A percentile compares a stretch with the other conserved stretches of the same genome.
Evolutionary conservation across 768 basidiomycete genomes (phyloP).

Genomic region (Brasilioporus rufonigricans): DNA sequence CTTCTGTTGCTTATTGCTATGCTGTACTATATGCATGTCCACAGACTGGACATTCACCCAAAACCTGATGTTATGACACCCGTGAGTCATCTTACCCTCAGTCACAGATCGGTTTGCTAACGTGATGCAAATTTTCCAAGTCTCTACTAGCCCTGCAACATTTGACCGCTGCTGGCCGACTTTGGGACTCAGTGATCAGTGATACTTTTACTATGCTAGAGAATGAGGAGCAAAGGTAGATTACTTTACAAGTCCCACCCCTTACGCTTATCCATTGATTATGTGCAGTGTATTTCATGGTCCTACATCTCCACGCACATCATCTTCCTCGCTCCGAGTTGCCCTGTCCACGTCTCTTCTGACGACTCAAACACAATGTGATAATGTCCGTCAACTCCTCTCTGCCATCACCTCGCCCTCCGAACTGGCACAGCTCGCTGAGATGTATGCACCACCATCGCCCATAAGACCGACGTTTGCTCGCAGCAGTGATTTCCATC

Average conservation of each 20-base stretch:
- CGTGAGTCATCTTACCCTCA: conserved; percentile 38
- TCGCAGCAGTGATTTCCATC: conserved; percentile 28
- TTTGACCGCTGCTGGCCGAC: conserved; percentile 60
- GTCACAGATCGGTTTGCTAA: neutral
- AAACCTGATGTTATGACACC: conserved; percentile 51
- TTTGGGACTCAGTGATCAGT: conserved; percentile 74
- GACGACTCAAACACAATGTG: conserved; percentile 77
- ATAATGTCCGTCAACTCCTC: conserved; percentile 77
- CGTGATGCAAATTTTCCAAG: conserved; percentile 34
- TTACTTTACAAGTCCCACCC: neutral
- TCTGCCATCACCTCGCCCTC: conserved; percentile 70
- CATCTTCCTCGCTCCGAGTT: conserved; percentile 48
- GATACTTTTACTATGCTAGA: conserved; percentile 66
- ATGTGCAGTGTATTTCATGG: conserved; percentile 37
- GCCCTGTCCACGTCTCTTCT: conserved; percentile 72
- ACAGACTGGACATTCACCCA: conserved; percentile 28
- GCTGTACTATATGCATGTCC: conserved; percentile 40
- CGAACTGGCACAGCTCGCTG: conserved; percentile 73
- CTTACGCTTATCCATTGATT: neutral
- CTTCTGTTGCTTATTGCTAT: conserved; percentile 39
- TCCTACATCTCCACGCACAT: conserved; percentile 36
- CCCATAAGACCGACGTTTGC: conserved; percentile 37
- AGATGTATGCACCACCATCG: conserved; percentile 87
- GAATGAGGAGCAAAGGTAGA: conserved; percentile 66
- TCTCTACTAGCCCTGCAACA: conserved; percentile 65